These are phyloP conservation scores for Neophaeococcomyces aloes DNA, from an alignment of 2,329 filamentous ascomycete species.

Conservation along the genomic window DNA sequence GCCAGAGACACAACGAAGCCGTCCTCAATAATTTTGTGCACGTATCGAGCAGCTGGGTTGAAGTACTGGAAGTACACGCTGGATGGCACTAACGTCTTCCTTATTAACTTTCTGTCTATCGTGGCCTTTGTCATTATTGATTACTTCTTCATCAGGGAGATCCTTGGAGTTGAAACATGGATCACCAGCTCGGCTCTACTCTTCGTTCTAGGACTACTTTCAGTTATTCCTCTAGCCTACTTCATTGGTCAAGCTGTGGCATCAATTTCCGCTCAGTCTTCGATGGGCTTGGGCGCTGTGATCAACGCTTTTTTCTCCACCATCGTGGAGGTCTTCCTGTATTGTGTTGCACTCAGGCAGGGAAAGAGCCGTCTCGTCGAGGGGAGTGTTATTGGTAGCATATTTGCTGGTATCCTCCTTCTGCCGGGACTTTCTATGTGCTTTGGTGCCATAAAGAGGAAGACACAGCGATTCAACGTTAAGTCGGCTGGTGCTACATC, in stretches of 20 bases:
- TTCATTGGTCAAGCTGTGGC: slow-evolving; percentile 98
- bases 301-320: slow-evolving; percentile 99
- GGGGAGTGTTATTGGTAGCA: slow-evolving; percentile 93
- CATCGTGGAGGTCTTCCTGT: slow-evolving; percentile 92
- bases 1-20: slow-evolving; percentile 60
- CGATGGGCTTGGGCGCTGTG: slow-evolving; percentile 92
- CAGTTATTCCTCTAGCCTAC: slow-evolving; percentile 92
- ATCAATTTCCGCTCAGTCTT: slow-evolving; percentile 95
- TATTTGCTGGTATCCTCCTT: slow-evolving; percentile 92
- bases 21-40: slow-evolving; percentile 85
- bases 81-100: slow-evolving; percentile 96
- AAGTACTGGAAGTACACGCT: slow-evolving; percentile 99
- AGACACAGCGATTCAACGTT: slow-evolving; percentile 96
- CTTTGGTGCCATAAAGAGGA: slow-evolving; percentile 92
- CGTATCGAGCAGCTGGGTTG: slow-evolving; percentile 83
- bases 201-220: slow-evolving; percentile 72
- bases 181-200: slow-evolving; percentile 77
- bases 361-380: slow-evolving; percentile 90
- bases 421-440: slow-evolving; percentile 96
- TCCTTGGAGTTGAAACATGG: slow-evolving; percentile 58
- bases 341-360: slow-evolving; percentile 84
- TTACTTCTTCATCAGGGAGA: slow-evolving; percentile 65
- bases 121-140: slow-evolving; percentile 94
- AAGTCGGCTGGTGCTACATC: slow-evolving; percentile 92
- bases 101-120: slow-evolving; percentile 90